Conservation (phyloP, 2,329 filamentous ascomycete species). For the Fusarium denticulatum region DNA sequence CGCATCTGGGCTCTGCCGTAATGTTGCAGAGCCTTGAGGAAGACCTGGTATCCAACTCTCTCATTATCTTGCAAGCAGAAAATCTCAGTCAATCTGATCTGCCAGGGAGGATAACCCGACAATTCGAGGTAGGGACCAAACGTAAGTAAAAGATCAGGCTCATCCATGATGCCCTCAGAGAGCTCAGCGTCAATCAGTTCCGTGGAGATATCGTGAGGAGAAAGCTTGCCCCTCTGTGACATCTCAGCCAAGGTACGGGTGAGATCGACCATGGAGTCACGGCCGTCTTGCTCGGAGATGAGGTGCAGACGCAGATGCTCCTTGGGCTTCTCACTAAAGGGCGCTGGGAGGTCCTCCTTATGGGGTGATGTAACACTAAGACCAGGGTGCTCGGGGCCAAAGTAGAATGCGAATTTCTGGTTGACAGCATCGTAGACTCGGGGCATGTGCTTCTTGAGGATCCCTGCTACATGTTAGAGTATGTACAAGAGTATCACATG, state of each 20-base stretch:
- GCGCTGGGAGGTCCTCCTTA: constrained; percentile 50
- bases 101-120: constrained; percentile 96
- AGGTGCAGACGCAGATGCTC: constrained; percentile 73
- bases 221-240: constrained; percentile 88
- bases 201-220: constrained; percentile 80
- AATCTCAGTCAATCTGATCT: constrained; percentile 93
- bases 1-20: constrained; percentile 91
- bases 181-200: constrained; percentile 93
- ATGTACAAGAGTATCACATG: neutral
- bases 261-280: constrained; percentile 93
- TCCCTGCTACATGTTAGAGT: constrained; percentile 62
- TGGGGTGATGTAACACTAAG: constrained; percentile 66
- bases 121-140: constrained; percentile 87
- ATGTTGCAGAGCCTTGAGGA: constrained; percentile 83
- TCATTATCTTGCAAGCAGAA: constrained; percentile 81
- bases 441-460: constrained; percentile 90
- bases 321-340: constrained; percentile 45
- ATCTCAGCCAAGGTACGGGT: constrained; percentile 95
- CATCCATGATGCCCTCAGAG: constrained; percentile 79
- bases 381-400: constrained; percentile 77
- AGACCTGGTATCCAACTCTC: constrained; percentile 92
- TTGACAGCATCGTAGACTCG: constrained; percentile 82
- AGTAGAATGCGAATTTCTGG: constrained; percentile 86
- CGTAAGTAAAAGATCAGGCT: constrained; percentile 89
- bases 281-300: constrained; percentile 86